Evolutionary conservation across 78 protist species (phyloP).

Genomic region (Dictyostelium citrinum): DNA sequence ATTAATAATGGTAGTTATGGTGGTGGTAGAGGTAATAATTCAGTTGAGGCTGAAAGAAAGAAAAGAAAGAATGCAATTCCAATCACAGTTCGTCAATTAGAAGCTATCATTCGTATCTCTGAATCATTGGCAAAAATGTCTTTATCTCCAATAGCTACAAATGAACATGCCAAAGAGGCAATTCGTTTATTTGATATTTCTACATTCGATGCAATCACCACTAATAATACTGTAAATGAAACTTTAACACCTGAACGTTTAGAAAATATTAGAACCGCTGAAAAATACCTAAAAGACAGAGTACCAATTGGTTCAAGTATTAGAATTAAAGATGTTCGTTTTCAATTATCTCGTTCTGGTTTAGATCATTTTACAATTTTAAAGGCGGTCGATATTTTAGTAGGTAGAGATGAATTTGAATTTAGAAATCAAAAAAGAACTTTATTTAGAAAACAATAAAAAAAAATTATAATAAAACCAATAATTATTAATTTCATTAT

Average conservation of each 20-base stretch:
- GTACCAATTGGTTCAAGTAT: constrained; percentile 66
- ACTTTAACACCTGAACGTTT: constrained; percentile 30
- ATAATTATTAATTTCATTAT: neutral
- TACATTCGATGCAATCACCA: constrained; percentile 82
- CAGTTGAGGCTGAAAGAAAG: neutral
- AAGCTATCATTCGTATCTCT: constrained; percentile 92
- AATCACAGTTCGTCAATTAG: constrained; percentile 92
- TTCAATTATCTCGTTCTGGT: neutral
- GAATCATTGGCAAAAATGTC: constrained; percentile 89
- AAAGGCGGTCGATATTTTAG: constrained; percentile 66
- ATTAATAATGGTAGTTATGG: constrained; percentile 82
- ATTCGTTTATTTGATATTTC: constrained; percentile 87
- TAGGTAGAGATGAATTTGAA: constrained; percentile 79
- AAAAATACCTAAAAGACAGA: constrained; percentile 25
- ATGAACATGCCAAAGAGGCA: constrained; percentile 86
- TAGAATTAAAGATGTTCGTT: neutral
- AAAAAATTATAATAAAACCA: neutral
- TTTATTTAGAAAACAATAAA: constrained; percentile 27
- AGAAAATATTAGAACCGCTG: constrained; percentile 51
- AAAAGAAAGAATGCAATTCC: constrained; percentile 74
- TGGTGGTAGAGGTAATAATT: constrained; percentile 55
- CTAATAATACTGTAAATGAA: constrained; percentile 11
- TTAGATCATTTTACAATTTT: constrained; percentile 11
- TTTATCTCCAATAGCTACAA: constrained; percentile 44
- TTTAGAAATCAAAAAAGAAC: constrained; percentile 46